These are phyloP conservation scores for Phytophthora pisi DNA, from an alignment of 352 stramenopile species.

Conservation along the genomic window DNA sequence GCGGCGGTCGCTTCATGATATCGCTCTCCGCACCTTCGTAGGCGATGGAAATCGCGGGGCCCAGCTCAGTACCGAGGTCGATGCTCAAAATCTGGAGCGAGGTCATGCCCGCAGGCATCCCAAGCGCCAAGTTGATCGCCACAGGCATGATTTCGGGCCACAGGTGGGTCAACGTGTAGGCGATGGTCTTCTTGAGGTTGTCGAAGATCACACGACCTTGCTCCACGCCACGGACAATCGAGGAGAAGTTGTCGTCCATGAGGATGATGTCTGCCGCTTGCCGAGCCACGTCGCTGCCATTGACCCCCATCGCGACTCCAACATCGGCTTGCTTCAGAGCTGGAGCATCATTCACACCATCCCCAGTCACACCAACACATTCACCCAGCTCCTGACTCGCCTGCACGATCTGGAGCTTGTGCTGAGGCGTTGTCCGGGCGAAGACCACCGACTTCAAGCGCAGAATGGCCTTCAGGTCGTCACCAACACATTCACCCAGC, in stretches of 20 bases:
- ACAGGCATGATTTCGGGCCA: slow-evolving; percentile 78
- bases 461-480: slow-evolving; percentile 41
- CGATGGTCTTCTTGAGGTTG: slow-evolving; percentile 94
- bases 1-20: slow-evolving; percentile 79
- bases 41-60: slow-evolving; percentile 88
- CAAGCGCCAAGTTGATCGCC: slow-evolving; percentile 80
- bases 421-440: slow-evolving; percentile 81
- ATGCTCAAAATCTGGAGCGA: slow-evolving; percentile 91
- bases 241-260: slow-evolving; percentile 96
- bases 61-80: slow-evolving; percentile 90
- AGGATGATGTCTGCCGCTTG: slow-evolving; percentile 95
- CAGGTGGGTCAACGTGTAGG: slow-evolving; percentile 90
- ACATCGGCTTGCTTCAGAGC: slow-evolving; percentile 90
- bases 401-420: slow-evolving; percentile 39
- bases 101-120: slow-evolving; percentile 78
- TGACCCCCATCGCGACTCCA: slow-evolving; percentile 96
- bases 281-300: slow-evolving; percentile 92
- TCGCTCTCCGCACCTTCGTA: slow-evolving; percentile 81
- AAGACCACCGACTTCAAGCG: slow-evolving; percentile 90
- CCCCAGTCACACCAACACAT: slow-evolving; percentile 82
- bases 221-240: slow-evolving; percentile 87
- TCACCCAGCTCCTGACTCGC: slow-evolving; percentile 28
- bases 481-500: slow-evolving; percentile 54
- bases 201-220: slow-evolving; percentile 69
- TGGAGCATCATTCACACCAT: slow-evolving; percentile 70